Base-by-base conservation (phyloP, 345 rosid genomes). In the Eucalyptus marginata region DNA sequence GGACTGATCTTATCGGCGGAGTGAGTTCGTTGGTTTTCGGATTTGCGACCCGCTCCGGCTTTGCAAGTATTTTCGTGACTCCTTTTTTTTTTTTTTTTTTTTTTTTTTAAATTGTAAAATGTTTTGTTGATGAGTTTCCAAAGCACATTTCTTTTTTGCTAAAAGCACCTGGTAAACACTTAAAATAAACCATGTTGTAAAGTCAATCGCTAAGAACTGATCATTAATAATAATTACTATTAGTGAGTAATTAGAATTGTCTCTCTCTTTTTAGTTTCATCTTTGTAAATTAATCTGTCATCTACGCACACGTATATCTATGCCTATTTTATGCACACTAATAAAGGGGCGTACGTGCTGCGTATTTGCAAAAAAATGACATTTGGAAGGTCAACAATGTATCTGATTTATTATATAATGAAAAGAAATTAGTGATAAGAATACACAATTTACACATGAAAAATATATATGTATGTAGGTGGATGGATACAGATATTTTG, bases 401-500 rank as follows among this genome's bases (percentile, higher is more conserved):
- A 10, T 68, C 36, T 31, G 80, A 31, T 31, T 68, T 68, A 68
- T 33, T 17, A 16, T 31, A 1, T 16, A 16, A 31, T 0, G 43
- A 31, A 33, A 33, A 31, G 1, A 68, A 16, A 33, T 33, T 68
- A 31, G 22, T 17, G 0, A 68, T 31, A 17, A 68, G 18, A 16
- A 68, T 68, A 31, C 43, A 31, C 22, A 8, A 3, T 0, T 16
- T 68, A 16, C 24, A 68, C 31, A 0, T 4, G 1, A 13, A 58
- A 59, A 66, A 31, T 0, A 14, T 7, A 0, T 31, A 68, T 16
- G 40, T 36, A 4, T 36, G 40, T 36, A 1, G 1, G 36, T 0
- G 5, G 36, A n/a, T 8, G 17, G 18, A 0, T n/a, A 33, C 0
- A 0, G 10, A 31, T 31, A 16, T 68, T 8, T 68, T 2, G 44